These are phyloP conservation scores for Starmerella floricola DNA, from an alignment of 805 yeast species.

Conservation along the genomic window DNA sequence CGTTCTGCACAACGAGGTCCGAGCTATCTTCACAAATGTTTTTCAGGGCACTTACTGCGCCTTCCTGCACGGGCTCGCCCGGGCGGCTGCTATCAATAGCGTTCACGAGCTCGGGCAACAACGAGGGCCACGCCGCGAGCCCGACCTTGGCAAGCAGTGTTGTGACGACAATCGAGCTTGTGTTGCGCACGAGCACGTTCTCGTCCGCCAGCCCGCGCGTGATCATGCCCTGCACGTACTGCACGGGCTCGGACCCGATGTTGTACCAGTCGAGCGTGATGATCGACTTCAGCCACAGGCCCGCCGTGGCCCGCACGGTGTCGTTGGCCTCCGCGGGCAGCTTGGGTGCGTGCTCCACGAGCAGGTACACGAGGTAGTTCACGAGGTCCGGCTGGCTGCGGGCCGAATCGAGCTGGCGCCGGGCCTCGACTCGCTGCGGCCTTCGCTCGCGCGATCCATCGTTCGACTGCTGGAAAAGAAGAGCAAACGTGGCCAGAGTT, in stretches of 20 bases:
- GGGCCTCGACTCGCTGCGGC: slow-evolving; percentile 38
- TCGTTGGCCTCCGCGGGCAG: slow-evolving; percentile 32
- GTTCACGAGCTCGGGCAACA: slow-evolving; percentile 55
- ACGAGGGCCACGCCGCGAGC: slow-evolving; percentile 57
- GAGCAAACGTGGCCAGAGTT: slow-evolving; percentile 50
- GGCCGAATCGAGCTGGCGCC: slow-evolving; percentile 60
- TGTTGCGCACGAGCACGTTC: slow-evolving; percentile 59
- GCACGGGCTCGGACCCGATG: slow-evolving; percentile 31
- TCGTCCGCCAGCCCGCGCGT: slow-evolving; percentile 40
- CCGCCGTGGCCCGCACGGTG: slow-evolving; percentile 70
- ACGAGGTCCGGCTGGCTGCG: slow-evolving; percentile 62
- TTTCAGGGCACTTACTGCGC: slow-evolving; percentile 68
- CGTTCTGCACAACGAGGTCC: slow-evolving; percentile 48
- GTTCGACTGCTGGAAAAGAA: slow-evolving; percentile 58
- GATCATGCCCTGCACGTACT: slow-evolving; percentile 36
- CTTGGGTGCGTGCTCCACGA: slow-evolving; percentile 42
- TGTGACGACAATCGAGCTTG: slow-evolving; percentile 84
- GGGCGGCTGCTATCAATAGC: slow-evolving; percentile 39
- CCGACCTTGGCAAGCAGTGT: slow-evolving; percentile 63
- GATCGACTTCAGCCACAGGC: slow-evolving; percentile 68
- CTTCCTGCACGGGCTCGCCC: slow-evolving; percentile 40
- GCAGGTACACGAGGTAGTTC: slow-evolving; percentile 61
- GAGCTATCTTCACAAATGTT: slow-evolving; percentile 87
- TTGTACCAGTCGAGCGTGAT: slow-evolving; percentile 33
- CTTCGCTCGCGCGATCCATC: slow-evolving; percentile 14